phyloP scores from a whole-genome alignment of 345 rosid genomes.

The Psidium friedrichsthalianum region DNA sequence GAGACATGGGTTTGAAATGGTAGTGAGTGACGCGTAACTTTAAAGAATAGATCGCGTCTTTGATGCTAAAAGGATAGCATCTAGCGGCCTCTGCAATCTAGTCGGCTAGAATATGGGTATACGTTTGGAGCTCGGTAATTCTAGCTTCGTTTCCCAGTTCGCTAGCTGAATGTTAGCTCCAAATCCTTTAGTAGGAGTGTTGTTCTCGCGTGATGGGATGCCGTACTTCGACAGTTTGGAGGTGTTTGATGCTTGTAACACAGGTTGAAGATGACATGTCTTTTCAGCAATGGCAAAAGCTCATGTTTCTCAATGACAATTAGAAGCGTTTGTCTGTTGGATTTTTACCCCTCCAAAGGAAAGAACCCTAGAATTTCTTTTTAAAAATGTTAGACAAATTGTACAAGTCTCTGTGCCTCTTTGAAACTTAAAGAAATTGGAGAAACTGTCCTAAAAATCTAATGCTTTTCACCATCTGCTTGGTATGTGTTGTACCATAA shows the following conservation, averaged over 20 bases:
- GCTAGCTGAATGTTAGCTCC: slow-evolving; percentile 49
- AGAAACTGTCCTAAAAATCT: background rate
- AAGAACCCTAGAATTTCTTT: background rate
- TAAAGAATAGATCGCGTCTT: no score
- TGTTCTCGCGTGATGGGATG: slow-evolving; percentile 68
- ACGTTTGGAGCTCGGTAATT: slow-evolving; percentile 31
- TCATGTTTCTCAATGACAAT: background rate
- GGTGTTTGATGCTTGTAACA: slow-evolving; percentile 76
- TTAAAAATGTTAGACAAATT: background rate
- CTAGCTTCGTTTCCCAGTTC: slow-evolving; percentile 55
- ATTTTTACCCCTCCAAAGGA: background rate
- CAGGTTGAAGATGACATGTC: slow-evolving; percentile 5
- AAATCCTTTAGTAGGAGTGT: slow-evolving; percentile 46
- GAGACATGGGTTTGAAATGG: no score
- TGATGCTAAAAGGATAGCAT: no score
- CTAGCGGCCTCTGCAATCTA: no score
- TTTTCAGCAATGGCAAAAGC: background rate
- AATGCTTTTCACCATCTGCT: background rate
- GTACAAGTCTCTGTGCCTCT: background rate
- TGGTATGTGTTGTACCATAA: background rate
- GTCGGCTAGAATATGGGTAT: no score
- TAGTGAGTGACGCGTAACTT: no score
- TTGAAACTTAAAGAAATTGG: background rate
- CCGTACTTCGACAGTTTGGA: slow-evolving; percentile 77
- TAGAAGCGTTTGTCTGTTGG: background rate